Conservation (phyloP, 1,139 yeast genomes). For the Yamadazyma spencermartinsiae region DNA sequence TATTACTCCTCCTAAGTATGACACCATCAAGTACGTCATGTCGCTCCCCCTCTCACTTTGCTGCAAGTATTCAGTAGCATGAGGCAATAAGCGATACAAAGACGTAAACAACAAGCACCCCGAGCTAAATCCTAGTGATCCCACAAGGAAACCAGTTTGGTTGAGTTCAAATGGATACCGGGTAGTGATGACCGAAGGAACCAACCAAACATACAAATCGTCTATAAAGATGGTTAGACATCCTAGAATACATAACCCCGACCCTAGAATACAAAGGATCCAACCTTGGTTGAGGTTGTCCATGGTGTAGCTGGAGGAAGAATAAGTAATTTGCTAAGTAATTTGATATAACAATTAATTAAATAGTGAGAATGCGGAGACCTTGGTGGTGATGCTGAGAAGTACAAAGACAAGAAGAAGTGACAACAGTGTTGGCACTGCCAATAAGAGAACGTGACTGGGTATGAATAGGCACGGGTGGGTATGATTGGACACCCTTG, state of each 20-base stretch:
- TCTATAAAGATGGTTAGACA: conserved; percentile 57
- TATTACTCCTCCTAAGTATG: conserved; percentile 59
- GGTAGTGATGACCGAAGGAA: conserved; percentile 45
- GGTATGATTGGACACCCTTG: too few species aligned
- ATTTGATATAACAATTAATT: too few species aligned
- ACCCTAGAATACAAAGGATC: conserved; percentile 55
- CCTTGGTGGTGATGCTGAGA: too few species aligned
- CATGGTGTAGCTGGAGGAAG: neutral
- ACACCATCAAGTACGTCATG: conserved; percentile 41
- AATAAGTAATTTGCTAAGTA: too few species aligned
- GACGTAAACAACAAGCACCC: conserved; percentile 82
- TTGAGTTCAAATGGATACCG: conserved; percentile 53
- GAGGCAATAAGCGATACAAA: conserved; percentile 71
- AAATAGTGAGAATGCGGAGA: too few species aligned
- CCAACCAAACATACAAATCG: conserved; percentile 35
- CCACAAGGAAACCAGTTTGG: conserved; percentile 60
- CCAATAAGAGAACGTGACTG: too few species aligned
- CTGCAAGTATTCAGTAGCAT: conserved; percentile 44
- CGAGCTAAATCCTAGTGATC: conserved; percentile 68
- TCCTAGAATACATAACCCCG: conserved; percentile 60
- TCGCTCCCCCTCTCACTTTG: conserved; percentile 10
- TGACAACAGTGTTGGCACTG: too few species aligned
- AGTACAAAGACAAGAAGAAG: too few species aligned
- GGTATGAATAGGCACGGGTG: too few species aligned
- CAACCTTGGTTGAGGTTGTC: conserved; percentile 44